phyloP scores from a whole-genome alignment of 306 rosid species.

The Calophaca sinica region DNA sequence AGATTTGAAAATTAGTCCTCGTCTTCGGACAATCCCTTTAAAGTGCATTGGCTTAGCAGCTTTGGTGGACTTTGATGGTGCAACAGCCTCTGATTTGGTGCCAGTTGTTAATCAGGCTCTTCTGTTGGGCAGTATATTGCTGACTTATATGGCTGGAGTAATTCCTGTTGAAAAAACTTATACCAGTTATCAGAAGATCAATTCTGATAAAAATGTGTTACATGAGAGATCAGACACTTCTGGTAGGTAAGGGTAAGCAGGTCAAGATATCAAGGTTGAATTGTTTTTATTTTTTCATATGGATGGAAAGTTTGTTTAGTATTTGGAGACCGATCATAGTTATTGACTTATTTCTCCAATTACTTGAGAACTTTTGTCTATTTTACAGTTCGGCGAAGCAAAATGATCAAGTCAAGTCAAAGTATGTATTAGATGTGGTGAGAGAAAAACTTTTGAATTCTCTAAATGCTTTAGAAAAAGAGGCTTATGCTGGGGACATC shows the following conservation, averaged over 20 bases:
- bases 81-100: constrained; percentile 61
- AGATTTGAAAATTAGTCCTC: constrained; percentile 48
- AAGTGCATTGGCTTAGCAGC: constrained; percentile 67
- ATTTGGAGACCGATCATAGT: constrained; percentile 31
- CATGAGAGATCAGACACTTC: constrained; percentile 62
- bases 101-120: constrained; percentile 82
- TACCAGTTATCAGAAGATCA: constrained; percentile 53
- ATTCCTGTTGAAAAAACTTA: constrained; percentile 64
- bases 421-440: constrained; percentile 66
- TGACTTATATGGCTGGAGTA: constrained; percentile 88
- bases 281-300: constrained; percentile 39
- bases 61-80: constrained; percentile 67
- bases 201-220: constrained; percentile 51
- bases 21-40: constrained; percentile 48
- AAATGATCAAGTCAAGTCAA: constrained; percentile 56
- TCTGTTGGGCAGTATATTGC: constrained; percentile 83
- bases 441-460: constrained; percentile 76
- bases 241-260: constrained; percentile 99
- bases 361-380: constrained; percentile 42
- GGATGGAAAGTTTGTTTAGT: constrained; percentile 1
- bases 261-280: constrained; percentile 51
- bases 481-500: constrained; percentile 60
- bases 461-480: constrained; percentile 67
- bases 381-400: constrained; percentile 63
- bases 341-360: constrained; percentile 47